Percentiles rank a stretch among this genome's conserved stretches.
Evolutionary conservation across 108 stramenopile species (phyloP).

Genomic region (Thalassiosira profunda): DNA sequence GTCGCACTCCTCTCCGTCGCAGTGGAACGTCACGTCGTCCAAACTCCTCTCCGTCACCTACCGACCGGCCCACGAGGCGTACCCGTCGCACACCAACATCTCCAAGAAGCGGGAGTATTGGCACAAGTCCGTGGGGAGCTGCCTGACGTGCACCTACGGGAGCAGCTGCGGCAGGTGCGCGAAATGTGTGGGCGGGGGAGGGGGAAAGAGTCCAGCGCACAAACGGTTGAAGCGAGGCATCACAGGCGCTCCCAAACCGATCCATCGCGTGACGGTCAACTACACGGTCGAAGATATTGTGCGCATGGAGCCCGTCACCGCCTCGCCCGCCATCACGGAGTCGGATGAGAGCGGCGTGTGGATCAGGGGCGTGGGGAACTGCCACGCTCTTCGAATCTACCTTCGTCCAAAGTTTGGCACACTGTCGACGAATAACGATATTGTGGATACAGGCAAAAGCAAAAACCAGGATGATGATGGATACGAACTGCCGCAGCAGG

Average conservation of each 20-base stretch:
- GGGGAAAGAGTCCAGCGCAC: background rate
- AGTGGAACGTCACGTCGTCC: conserved; percentile 53
- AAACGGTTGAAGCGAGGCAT: conserved; percentile 15
- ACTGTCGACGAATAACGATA: conserved; percentile 1
- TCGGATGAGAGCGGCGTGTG: conserved; percentile 32
- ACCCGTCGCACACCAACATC: conserved; percentile 70
- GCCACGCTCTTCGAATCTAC: conserved; percentile 70
- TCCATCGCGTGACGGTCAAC: conserved; percentile 46
- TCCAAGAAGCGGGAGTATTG: conserved; percentile 28
- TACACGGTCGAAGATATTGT: conserved; percentile 47
- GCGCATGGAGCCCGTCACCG: conserved; percentile 31
- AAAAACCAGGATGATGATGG: conserved; percentile 7
- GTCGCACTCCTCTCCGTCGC: conserved; percentile 30
- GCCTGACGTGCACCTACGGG: conserved; percentile 9
- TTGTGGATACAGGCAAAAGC: background rate
- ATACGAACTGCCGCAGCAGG: conserved; percentile 28
- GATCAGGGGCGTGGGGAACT: conserved; percentile 78
- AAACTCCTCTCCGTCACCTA: conserved; percentile 68
- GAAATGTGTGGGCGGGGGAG: background rate
- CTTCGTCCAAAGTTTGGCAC: conserved; percentile 57
- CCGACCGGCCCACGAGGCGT: conserved; percentile 74
- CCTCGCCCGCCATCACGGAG: conserved; percentile 1
- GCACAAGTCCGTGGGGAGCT: conserved; percentile 32
- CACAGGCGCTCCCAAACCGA: conserved; percentile 27
- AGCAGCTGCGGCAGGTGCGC: conserved; percentile 10